Conservation (phyloP, 2,329 filamentous ascomycete species). For the Neocucurbitaria cava region DNA sequence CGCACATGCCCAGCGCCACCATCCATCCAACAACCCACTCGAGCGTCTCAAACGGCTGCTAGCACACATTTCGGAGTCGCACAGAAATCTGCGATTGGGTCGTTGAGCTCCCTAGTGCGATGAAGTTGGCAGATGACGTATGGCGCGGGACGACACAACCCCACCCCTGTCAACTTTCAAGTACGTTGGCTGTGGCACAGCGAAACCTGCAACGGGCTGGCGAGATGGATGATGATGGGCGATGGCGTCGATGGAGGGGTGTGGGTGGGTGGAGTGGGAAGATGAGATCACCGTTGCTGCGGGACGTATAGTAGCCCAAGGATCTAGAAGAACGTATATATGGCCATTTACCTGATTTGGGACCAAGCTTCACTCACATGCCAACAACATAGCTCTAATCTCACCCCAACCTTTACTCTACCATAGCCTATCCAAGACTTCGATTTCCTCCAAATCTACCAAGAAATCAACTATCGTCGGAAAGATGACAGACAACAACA, state of each 20-base stretch:
- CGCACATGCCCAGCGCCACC: background rate
- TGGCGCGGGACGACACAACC: background rate
- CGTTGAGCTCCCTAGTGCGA: background rate
- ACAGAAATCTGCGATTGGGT: background rate
- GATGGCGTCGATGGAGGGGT: too few relatives aligned
- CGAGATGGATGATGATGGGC: background rate
- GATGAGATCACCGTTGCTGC: too few relatives aligned
- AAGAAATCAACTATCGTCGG: background rate
- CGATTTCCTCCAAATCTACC: background rate
- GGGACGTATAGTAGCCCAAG: too few relatives aligned
- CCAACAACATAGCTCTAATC: too few relatives aligned
- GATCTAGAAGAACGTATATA: too few relatives aligned
- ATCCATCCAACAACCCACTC: background rate
- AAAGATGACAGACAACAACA: constrained; percentile 8
- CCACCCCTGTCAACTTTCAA: background rate
- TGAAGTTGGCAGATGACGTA: background rate
- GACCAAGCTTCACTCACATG: too few relatives aligned
- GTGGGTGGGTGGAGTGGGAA: too few relatives aligned
- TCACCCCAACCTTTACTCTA: too few relatives aligned
- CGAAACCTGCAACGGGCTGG: background rate
- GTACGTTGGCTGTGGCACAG: background rate
- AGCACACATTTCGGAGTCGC: background rate
- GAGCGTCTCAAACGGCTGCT: background rate
- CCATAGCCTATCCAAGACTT: too few relatives aligned
- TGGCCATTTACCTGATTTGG: too few relatives aligned